Conservation (phyloP, 768 basidiomycete genomes). For the Boletus rubropictus region DNA sequence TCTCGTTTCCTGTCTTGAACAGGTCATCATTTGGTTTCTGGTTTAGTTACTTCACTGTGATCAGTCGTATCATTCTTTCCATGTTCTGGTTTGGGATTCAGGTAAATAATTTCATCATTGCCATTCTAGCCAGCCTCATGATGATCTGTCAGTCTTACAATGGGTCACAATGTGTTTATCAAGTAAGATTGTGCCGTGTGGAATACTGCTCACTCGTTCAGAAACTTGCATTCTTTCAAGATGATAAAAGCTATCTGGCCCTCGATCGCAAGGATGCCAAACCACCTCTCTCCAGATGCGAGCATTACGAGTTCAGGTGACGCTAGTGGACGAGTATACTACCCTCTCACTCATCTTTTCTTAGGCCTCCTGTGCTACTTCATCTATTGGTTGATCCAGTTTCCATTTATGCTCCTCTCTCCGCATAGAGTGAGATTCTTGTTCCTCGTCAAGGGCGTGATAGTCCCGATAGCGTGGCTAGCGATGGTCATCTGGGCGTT, state of each 20-base stretch:
- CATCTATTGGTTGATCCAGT: constrained; percentile 71
- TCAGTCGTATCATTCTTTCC: constrained; percentile 68
- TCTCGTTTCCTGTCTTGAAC: constrained; percentile 74
- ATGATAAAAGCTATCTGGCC: constrained; percentile 87
- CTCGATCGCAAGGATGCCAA: constrained; percentile 55
- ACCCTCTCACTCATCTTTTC: neutral
- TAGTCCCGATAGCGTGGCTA: constrained; percentile 62
- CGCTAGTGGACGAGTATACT: neutral
- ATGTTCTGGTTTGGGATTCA: constrained; percentile 83
- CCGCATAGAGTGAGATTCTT: constrained; percentile 74
- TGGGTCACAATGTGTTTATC: constrained; percentile 72
- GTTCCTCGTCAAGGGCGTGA: constrained; percentile 62
- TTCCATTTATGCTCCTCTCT: constrained; percentile 70
- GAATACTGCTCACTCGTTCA: neutral
- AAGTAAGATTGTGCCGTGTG: constrained; percentile 27
- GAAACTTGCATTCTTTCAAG: constrained; percentile 10
- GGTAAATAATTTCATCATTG: constrained; percentile 30
- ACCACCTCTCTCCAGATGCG: constrained; percentile 50
- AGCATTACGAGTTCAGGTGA: constrained; percentile 60
- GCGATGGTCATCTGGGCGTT: constrained; percentile 79
- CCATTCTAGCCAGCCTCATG: neutral
- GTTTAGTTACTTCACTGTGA: constrained; percentile 80
- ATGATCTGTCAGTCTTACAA: constrained; percentile 38
- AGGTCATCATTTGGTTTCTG: constrained; percentile 86
- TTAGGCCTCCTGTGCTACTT: constrained; percentile 70